phyloP scores from a whole-genome alignment of 768 basidiomycete genomes.

The Podaxis sp. region DNA sequence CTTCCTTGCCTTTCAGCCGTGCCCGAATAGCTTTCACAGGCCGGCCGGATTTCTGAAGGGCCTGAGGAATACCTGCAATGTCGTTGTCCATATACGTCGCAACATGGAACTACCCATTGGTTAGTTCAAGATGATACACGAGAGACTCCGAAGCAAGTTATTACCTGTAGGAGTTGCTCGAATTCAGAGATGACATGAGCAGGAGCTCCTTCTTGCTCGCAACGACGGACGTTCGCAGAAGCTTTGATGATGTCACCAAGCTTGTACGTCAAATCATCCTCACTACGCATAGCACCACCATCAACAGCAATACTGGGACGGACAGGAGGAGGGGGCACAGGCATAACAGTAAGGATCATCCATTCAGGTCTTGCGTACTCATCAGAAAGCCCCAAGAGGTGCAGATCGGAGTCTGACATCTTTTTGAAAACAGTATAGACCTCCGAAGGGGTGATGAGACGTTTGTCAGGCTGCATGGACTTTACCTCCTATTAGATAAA shows the following conservation, averaged over 20 bases:
- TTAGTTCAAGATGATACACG: background rate
- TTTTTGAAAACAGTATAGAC: constrained; percentile 96
- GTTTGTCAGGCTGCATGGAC: constrained; percentile 76
- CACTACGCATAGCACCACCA: constrained; percentile 93
- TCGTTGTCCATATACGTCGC: constrained; percentile 99
- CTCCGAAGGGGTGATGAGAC: constrained; percentile 78
- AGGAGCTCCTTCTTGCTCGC: constrained; percentile 95
- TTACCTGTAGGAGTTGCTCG: constrained; percentile 90
- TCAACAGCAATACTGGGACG: constrained; percentile 97
- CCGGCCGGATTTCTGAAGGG: constrained; percentile 93
- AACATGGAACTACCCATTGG: constrained; percentile 77
- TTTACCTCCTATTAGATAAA: constrained; percentile 60
- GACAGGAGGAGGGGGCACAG: constrained; percentile 96
- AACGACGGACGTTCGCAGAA: constrained; percentile 84
- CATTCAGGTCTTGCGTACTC: constrained; percentile 97
- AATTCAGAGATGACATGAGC: constrained; percentile 95
- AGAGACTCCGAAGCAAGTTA: constrained; percentile 16
- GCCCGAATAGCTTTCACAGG: constrained; percentile 98
- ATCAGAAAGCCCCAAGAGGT: constrained; percentile 86
- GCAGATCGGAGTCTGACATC: constrained; percentile 85
- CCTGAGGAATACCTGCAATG: constrained; percentile 96
- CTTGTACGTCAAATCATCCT: constrained; percentile 98
- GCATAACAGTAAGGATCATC: constrained; percentile 99
- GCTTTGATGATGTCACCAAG: constrained; percentile 96
- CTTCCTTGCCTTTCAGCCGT: constrained; percentile 97